phyloP scores from a whole-genome alignment of 2,329 filamentous ascomycete genomes.

The Didymosphaeria variabile region DNA sequence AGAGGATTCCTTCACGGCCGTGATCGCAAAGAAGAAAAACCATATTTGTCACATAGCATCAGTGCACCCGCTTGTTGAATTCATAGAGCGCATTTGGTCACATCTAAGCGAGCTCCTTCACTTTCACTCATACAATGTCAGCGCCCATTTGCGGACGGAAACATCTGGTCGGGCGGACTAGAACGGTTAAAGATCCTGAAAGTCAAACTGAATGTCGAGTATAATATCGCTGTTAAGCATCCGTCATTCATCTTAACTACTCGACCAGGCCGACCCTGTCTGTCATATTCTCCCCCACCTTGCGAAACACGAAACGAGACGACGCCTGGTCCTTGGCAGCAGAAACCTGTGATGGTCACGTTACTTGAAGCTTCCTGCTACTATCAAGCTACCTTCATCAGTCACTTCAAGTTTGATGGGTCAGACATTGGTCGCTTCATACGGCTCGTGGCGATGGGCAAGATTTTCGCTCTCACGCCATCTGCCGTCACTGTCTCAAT shows the following conservation, averaged over 20 bases:
- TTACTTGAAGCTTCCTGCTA: neutral
- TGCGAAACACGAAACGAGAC: conserved; percentile 29
- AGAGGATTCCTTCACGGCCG: neutral
- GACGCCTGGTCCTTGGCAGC: conserved; percentile 9
- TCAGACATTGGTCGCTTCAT: conserved; percentile 7
- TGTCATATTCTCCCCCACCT: conserved; percentile 4
- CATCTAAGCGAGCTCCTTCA: neutral
- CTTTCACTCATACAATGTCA: neutral
- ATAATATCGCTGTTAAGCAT: neutral
- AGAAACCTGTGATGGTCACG: neutral
- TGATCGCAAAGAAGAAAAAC: neutral
- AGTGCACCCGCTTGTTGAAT: neutral
- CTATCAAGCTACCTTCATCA: neutral
- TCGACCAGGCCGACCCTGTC: conserved; percentile 17
- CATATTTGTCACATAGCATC: neutral
- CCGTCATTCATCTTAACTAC: conserved; percentile 11
- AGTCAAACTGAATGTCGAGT: neutral
- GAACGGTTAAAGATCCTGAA: neutral
- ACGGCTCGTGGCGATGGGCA: neutral
- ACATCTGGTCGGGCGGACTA: conserved; percentile 3
- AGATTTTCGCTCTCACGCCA: conserved; percentile 1
- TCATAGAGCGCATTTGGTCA: neutral
- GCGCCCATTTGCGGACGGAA: neutral
- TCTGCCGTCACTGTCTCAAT: conserved; percentile 5
- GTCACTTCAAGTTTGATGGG: neutral